Conservation (phyloP, 2,329 filamentous ascomycete genomes). For the Beauveria pseudobassiana region DNA sequence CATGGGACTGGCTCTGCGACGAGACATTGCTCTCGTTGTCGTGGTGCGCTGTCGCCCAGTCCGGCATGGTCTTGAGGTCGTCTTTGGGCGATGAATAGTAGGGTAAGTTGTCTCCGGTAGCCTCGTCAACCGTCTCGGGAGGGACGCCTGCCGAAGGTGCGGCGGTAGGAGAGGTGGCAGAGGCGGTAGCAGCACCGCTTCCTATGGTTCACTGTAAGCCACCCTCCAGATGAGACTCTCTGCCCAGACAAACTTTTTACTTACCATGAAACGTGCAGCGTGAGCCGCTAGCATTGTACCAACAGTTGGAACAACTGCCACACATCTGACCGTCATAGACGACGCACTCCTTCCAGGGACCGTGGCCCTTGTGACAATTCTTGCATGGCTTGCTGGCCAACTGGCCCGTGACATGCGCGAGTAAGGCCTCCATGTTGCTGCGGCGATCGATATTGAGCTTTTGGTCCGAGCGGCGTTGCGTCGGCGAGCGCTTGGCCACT, state of each 20-base stretch:
- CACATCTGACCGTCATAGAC: slow-evolving; percentile 54
- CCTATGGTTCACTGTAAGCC: neutral
- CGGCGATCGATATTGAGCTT: slow-evolving; percentile 47
- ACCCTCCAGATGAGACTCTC: neutral
- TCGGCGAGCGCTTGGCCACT: slow-evolving; percentile 39
- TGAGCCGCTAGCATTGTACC: slow-evolving; percentile 55
- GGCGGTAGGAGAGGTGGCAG: neutral
- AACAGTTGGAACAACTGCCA: slow-evolving; percentile 55
- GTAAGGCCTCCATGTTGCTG: slow-evolving; percentile 53
- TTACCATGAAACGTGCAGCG: slow-evolving; percentile 54
- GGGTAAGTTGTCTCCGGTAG: neutral
- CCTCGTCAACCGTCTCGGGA: neutral
- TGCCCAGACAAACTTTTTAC: neutral
- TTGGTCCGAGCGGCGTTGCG: slow-evolving; percentile 47
- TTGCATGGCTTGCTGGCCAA: slow-evolving; percentile 44
- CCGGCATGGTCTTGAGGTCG: neutral
- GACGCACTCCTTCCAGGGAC: slow-evolving; percentile 52
- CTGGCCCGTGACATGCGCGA: slow-evolving; percentile 49
- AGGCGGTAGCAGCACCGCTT: neutral
- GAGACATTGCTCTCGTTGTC: neutral
- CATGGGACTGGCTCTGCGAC: neutral
- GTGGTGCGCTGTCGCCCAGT: neutral
- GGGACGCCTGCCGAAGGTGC: neutral
- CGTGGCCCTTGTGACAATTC: slow-evolving; percentile 53
- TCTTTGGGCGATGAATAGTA: neutral